phyloP scores from a whole-genome alignment of 2,329 filamentous ascomycete species.

The Ilyonectria sp. region DNA sequence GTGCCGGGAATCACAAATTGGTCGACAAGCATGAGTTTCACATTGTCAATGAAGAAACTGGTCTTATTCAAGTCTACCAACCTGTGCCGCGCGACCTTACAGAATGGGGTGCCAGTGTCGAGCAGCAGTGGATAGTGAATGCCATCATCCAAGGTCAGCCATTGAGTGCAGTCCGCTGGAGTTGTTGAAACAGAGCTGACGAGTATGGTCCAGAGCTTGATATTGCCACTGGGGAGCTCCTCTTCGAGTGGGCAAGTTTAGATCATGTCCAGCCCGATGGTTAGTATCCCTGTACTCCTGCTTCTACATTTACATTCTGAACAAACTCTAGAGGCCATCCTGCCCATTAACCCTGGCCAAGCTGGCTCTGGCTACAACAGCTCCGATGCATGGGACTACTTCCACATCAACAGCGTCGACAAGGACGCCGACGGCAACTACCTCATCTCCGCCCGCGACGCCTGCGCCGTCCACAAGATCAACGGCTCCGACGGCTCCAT shows the following conservation, averaged over 20 bases:
- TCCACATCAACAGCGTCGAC: slow-evolving; percentile 72
- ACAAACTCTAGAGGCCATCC: slow-evolving; percentile 56
- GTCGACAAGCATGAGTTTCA: slow-evolving; percentile 70
- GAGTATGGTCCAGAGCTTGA: slow-evolving; percentile 60
- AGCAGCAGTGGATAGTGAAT: slow-evolving; percentile 71
- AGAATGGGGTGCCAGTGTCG: slow-evolving; percentile 60
- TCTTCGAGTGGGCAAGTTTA: slow-evolving; percentile 62
- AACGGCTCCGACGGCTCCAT: slow-evolving; percentile 63
- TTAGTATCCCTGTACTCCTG: slow-evolving; percentile 13
- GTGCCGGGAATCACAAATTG: slow-evolving; percentile 66
- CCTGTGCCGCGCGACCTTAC: slow-evolving; percentile 62
- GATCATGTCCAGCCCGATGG: slow-evolving; percentile 47
- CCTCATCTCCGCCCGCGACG: slow-evolving; percentile 67
- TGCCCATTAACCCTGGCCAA: slow-evolving; percentile 63
- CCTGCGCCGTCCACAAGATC: slow-evolving; percentile 64
- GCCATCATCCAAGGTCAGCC: slow-evolving; percentile 66
- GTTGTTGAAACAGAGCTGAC: neutral
- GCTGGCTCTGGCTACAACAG: slow-evolving; percentile 50
- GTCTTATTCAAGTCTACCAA: slow-evolving; percentile 68
- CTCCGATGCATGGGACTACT: slow-evolving; percentile 66
- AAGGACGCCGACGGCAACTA: slow-evolving; percentile 65
- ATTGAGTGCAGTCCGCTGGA: neutral
- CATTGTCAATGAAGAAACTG: slow-evolving; percentile 66
- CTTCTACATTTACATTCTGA: neutral
- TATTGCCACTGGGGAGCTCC: slow-evolving; percentile 63